Evolutionary conservation across 495 filamentous ascomycete genomes (phyloP).

Genomic region (Neurospora sublineolata): DNA sequence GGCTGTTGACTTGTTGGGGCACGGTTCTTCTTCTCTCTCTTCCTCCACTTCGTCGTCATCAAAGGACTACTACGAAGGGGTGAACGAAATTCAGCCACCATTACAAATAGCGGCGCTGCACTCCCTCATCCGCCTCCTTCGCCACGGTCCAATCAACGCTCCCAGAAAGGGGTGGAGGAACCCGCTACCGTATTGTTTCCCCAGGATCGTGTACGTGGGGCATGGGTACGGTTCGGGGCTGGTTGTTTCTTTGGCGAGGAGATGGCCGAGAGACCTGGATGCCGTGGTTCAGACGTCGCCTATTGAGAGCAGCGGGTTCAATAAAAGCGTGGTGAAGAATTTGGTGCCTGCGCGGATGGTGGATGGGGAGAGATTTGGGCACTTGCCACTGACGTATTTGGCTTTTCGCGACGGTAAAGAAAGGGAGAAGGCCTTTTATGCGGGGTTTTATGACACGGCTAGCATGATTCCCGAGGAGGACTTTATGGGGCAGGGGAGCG

Average conservation of each 20-base stretch:
- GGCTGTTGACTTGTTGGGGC: fast-evolving
- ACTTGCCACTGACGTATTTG: not conserved
- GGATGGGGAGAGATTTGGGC: not conserved
- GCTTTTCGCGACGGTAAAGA: not conserved
- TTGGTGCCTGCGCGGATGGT: not conserved
- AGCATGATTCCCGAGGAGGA: not conserved
- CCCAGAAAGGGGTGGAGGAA: not conserved
- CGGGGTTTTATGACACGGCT: not conserved
- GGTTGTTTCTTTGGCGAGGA: no score
- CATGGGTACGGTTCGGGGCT: not conserved
- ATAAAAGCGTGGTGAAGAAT: not conserved
- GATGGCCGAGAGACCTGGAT: not conserved
- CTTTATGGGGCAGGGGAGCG: not conserved
- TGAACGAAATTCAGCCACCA: fast-evolving
- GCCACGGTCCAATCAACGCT: not conserved
- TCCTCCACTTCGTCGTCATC: not conserved
- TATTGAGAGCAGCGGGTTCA: not conserved
- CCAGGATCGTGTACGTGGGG: not conserved
- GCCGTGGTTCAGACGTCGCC: not conserved
- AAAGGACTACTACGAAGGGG: not conserved
- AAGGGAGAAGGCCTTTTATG: not conserved
- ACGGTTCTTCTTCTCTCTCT: not conserved
- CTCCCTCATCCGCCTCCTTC: not conserved
- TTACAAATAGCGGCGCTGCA: not conserved
- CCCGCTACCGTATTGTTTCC: not conserved